Conservation (phyloP, 441 rosid species). For the Macaranga tanarius region DNA sequence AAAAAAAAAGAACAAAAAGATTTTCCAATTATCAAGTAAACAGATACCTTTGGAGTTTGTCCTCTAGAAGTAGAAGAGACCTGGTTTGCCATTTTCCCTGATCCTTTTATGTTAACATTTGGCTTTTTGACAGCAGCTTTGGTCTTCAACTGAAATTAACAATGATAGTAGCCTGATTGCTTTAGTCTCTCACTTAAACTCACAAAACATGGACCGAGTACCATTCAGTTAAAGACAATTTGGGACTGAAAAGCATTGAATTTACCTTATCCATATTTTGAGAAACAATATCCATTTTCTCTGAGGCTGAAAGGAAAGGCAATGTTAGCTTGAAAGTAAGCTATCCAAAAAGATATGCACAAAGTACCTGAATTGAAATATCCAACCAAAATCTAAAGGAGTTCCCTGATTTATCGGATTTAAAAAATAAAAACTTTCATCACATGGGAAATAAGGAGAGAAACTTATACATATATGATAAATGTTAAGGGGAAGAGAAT, state of each 20-base stretch:
- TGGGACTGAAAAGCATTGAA: slow-evolving; percentile 16
- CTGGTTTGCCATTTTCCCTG: slow-evolving; percentile 49
- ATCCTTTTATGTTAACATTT: slow-evolving; percentile 38
- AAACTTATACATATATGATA: neutral
- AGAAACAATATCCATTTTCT: slow-evolving; percentile 40
- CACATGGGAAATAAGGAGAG: neutral
- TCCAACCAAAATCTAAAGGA: neutral
- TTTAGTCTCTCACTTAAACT: slow-evolving; percentile 43
- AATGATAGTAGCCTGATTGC: slow-evolving; percentile 21
- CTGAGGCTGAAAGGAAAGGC: slow-evolving; percentile 47
- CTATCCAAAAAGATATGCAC: slow-evolving; percentile 3
- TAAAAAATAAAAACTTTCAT: neutral
- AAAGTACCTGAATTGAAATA: neutral
- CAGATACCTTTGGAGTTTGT: slow-evolving; percentile 41
- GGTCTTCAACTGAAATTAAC: slow-evolving; percentile 40
- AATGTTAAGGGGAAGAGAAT: slow-evolving; percentile 2
- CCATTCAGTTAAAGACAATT: slow-evolving; percentile 8
- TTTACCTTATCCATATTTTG: slow-evolving; percentile 68
- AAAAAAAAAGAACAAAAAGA: neutral
- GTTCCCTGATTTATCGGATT: neutral
- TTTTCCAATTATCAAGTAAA: neutral
- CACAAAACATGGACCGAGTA: slow-evolving; percentile 16
- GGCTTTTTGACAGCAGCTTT: slow-evolving; percentile 54
- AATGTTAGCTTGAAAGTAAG: slow-evolving; percentile 29
- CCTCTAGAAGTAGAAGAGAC: slow-evolving; percentile 37